Evolutionary conservation across 495 filamentous ascomycete genomes (phyloP).

Genomic region (Tuber melanosporum): DNA sequence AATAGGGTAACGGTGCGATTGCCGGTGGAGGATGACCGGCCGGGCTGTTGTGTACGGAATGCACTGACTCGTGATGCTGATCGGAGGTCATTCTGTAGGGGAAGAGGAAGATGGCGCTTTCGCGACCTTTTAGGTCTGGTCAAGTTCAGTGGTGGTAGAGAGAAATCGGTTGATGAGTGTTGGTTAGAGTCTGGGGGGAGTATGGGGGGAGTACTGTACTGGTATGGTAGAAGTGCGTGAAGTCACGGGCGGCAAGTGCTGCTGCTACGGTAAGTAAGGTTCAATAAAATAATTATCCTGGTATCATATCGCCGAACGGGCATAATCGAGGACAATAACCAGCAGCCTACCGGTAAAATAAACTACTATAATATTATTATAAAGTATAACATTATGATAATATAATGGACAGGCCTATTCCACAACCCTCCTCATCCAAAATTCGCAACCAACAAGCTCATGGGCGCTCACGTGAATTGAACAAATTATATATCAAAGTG

Average conservation of each 20-base stretch:
- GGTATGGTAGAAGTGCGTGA: not conserved
- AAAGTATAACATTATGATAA: no score
- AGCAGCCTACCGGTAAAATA: no score
- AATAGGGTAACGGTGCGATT: slow-evolving; percentile 14
- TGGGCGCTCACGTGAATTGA: no score
- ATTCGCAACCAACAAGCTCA: no score
- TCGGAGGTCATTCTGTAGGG: slow-evolving; percentile 31
- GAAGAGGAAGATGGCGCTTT: not conserved
- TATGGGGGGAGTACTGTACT: not conserved
- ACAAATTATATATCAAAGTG: no score
- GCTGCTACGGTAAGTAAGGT: not conserved
- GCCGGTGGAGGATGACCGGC: slow-evolving; percentile 18
- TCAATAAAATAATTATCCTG: no score
- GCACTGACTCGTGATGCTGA: slow-evolving; percentile 24
- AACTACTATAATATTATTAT: no score
- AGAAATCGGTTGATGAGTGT: not conserved
- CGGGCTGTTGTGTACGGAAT: slow-evolving; percentile 15
- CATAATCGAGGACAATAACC: no score
- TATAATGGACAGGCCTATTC: no score
- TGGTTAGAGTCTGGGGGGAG: not conserved
- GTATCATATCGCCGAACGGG: no score
- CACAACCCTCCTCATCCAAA: no score
- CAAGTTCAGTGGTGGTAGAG: not conserved
- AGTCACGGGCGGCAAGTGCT: not conserved
- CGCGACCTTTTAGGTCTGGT: not conserved